Evolutionary conservation across 441 rosid genomes (phyloP), one percentile per base, ranked within the genome.

Genomic region (Pelargonium cotyledonis): DNA sequence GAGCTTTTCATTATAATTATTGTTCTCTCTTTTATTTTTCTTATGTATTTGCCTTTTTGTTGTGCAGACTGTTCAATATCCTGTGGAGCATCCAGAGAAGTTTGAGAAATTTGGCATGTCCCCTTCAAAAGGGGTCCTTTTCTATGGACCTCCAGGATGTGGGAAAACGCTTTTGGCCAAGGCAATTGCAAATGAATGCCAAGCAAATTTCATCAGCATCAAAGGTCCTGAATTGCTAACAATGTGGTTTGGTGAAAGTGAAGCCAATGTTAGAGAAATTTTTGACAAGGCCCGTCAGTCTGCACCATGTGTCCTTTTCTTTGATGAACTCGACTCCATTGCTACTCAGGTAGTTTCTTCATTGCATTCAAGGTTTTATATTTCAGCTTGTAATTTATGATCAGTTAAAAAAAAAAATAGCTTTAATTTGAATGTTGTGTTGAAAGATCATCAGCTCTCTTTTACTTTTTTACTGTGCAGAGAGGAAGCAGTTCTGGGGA

Each of bases 61-160:
- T 26, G 16, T 70, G 49, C 69, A 87, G 92, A 87, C 90, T 60
- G 90, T 87, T 69, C 92, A 88, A 80, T 84, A 86, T 77, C 95
- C 95, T 31, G 92, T 89, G 79, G 92, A 87, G 86, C 95, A 89
- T 70, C 95, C 95, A 0, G 95, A 89, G 82, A 89, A 89, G 68
- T 76, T 35, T 35, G 40, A 35, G 8, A 35, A 35, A 6, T 35
- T 35, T 35, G 95, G 91, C 43, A 88, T 88, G 95, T 85, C 95
- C 21, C 92, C 92, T 11, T 87, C 90, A 1, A 89, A 85, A 71
- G 90, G 92, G 9, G 92, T 89, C 64, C 89, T 89, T 41, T 89
- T 89, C 86, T 85, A 84, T 66, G 89, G 92, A 15, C 92, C 92
- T 35, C 92, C 90, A 29, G 90, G 92, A 40, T 88, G 92, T 75